These are phyloP conservation scores for Xylaria sp. DNA, from an alignment of 2,329 filamentous ascomycete species.

Conservation along the genomic window DNA sequence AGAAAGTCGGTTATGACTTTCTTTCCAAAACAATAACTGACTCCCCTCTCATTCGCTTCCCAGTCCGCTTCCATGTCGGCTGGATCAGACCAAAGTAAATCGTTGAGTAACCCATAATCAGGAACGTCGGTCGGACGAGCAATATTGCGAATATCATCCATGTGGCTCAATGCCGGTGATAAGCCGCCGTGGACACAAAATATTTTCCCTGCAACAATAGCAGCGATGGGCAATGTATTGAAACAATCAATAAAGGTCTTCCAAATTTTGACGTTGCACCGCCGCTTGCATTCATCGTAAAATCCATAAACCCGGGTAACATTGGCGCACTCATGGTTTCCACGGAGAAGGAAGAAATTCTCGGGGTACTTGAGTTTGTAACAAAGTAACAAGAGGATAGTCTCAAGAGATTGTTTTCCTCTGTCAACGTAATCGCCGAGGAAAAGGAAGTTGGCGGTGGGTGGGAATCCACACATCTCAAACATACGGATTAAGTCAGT, in stretches of 20 bases:
- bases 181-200: slow-evolving; percentile 97
- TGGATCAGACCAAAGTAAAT: slow-evolving; percentile 96
- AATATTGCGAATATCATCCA: slow-evolving; percentile 98
- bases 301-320: slow-evolving; percentile 99
- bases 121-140: slow-evolving; percentile 95
- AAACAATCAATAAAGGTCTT: slow-evolving; percentile 99
- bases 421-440: slow-evolving; percentile 98
- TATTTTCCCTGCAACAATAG: slow-evolving; percentile 99
- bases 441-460: slow-evolving; percentile 92
- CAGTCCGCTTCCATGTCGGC: slow-evolving; percentile 98
- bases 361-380: slow-evolving; percentile 99
- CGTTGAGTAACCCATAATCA: slow-evolving; percentile 94
- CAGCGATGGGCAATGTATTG: slow-evolving; percentile 97
- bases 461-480: slow-evolving; percentile 98
- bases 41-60: slow-evolving; percentile 96
- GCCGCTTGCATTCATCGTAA: slow-evolving; percentile 99
- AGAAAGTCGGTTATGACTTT: slow-evolving; percentile 98
- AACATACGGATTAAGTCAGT: slow-evolving; percentile 97
- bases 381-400: slow-evolving; percentile 93
- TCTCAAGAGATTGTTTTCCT: slow-evolving; percentile 99
- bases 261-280: slow-evolving; percentile 99
- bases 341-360: slow-evolving; percentile 98
- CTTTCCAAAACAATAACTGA: slow-evolving; percentile 98
- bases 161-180: slow-evolving; percentile 90
- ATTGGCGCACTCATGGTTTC: slow-evolving; percentile 98